Base-by-base conservation (phyloP, 2,329 filamentous ascomycete genomes). In the Diaporthe amygdali region DNA sequence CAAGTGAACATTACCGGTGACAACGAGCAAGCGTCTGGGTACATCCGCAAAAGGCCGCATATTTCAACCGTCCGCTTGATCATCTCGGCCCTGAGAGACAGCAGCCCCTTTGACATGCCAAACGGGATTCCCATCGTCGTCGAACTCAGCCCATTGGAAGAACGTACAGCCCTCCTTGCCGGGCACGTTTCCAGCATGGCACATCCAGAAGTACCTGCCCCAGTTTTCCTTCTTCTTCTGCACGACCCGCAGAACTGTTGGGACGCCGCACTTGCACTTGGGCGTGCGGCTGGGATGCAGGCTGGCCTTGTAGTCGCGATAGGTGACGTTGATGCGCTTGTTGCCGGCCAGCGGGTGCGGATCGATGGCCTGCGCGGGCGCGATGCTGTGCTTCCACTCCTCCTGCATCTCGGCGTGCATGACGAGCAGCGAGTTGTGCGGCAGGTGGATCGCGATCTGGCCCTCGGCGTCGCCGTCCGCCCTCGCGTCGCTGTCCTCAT, bases 401-500 rank as follows among this genome's bases (percentile, higher is more conserved):
- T 98, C 96, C 78, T 98, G 96, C 94, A 97, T 98, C 79, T 97
- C 94, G 0, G 96, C 95, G 78, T 98, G 95, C 96, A 99, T 98
- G 12, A 98, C 87, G 0, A 99, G 87, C 0, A 98, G 87, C 0
- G 94, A 97, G 80, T 98, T 98, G 81, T 98, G 96, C 0, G 96
- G 96, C 0, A 98, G 89, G 76, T 98, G 94, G 52, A 98, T 96
- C 1, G 94, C 91, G 71, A 98, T 96, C 79, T 97, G 95, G 5
- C 95, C 96, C 77, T 93, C 90, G 0, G 88, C 86, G 74, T 96
- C 92, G 49, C 51, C 74, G 39, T 78, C 77, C 66, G 82, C 75
- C 20, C 78, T 81, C 73, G 80, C 77, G 41, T 83, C 80, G 68
- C 39, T 74, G 72, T 55, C 68, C 37, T 96, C 93, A 1, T 93